Base-by-base conservation (phyloP, 1,139 yeast species). In the Kodamaea sp. region DNA sequence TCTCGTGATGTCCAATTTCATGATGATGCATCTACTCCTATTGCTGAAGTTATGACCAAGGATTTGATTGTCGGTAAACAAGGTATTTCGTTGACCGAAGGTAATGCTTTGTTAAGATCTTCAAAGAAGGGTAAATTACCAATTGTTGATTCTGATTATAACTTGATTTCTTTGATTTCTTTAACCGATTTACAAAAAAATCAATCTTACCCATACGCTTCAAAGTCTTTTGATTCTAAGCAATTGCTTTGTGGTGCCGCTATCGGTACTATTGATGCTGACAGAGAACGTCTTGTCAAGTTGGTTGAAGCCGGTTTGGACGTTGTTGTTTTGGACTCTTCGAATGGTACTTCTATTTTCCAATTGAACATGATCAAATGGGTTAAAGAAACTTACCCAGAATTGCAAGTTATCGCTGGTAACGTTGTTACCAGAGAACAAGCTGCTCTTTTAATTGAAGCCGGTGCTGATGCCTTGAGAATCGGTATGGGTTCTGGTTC, bases 401-500 rank as follows among this genome's bases (percentile, higher is more conserved):
- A 83, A 24, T 73, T 92, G 58, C 81, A 92, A 67, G 87, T 92
- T 50, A 81, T 92, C 67, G 99, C 95, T 47, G 99, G 98, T 77
- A 92, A 92, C 63, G 98, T 94, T 57, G 98, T 90, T 46, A 90
- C 97, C 53, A 85, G 98, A 69, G 98, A 92, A 67, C 98, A 94
- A 76, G 97, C 98, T 50, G 98, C 99, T 49, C 76, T 81, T 57
- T 79, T 92, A 62, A 94, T 92, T 55, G 85, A 79, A 56, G 97
- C 95, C 42, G 98, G 98, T 69, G 96, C 95, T 42, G 99, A 92
- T 67, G 98, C 90, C 63, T 78, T 92, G 59, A 89, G 97, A 78
- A 90, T 92, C 53, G 99, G 98, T 73, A 92, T 92, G 99, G 99
- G 99, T 58, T 88, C 97, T 32, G 98, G 98, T 60, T 88, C 97